Evolutionary conservation across 805 yeast genomes (phyloP), one percentile per base, ranked within the genome.

Genomic region (Candida pini): DNA sequence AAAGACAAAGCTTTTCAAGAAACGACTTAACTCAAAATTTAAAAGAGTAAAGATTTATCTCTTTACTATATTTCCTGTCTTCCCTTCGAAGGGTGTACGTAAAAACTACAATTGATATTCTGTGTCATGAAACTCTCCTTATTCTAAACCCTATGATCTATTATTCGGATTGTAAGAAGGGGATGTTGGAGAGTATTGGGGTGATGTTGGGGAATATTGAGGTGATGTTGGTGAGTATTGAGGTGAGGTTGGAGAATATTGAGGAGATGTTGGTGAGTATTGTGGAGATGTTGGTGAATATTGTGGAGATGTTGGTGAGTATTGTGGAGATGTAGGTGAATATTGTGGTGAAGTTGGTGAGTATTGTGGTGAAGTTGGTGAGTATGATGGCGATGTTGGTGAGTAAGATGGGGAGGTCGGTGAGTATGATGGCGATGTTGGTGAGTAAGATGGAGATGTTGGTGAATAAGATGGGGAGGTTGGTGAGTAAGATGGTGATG

Each of bases 361-460:
- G 56, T 77, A 78, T 2, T 70, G 58, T 47, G 79, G 78, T 0
- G 74, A 68, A 0, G 79, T 73, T 43, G 81, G 81, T 0, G 74
- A 67, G 50, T 75, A 78, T 1, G 64, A 45, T 53, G 88, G 78
- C 0, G 89, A 78, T 0, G 87, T 78, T 36, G 95, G 94, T 1
- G 81, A 70, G 53, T 85, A 85, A 4, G 71, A 54, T 48, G 95
- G 90, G 1, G 85, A 75, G 0, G 95, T 81, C 33, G 96, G 95
- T 1, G 80, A 68, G 57, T 87, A 84, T 2, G 68, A 55, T 42
- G 94, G 92, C 3, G 81, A 73, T 0, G 87, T 76, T 38, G 87
- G 87, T 0, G 78, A 66, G 48, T 80, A 83, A 3, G 70, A 60
- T 47, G 89, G 89, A 2, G 83, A 74, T 0, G 85, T 77, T 38